Evolutionary conservation across 768 basidiomycete genomes (phyloP).

Genomic region (Lenzites betulinus): DNA sequence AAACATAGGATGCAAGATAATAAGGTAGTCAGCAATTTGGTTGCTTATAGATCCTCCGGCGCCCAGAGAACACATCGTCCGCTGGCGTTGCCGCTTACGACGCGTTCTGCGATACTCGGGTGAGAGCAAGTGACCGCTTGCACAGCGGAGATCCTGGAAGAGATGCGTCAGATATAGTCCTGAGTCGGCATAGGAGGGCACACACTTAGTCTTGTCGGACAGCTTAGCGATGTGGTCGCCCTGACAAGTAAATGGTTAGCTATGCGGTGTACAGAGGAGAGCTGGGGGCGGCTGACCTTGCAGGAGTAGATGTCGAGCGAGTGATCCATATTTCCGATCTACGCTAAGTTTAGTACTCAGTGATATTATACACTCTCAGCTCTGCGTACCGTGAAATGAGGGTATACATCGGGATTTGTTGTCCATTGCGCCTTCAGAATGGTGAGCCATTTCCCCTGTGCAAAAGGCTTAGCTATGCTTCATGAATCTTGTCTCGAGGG

Average conservation of each 20-base stretch:
- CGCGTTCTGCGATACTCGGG: slow-evolving; percentile 72
- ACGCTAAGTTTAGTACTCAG: neutral
- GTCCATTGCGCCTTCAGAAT: slow-evolving; percentile 78
- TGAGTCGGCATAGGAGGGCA: neutral
- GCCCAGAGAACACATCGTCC: slow-evolving; percentile 86
- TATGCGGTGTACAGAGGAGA: neutral
- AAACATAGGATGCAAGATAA: neutral
- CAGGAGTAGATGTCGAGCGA: slow-evolving; percentile 72
- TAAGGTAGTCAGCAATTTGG: neutral
- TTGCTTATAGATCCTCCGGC: slow-evolving; percentile 33
- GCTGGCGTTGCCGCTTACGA: slow-evolving; percentile 75
- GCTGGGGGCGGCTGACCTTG: slow-evolving; percentile 47
- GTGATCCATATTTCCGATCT: slow-evolving; percentile 83
- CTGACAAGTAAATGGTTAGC: slow-evolving; percentile 34
- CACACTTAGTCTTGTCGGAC: slow-evolving; percentile 57
- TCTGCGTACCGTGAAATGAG: slow-evolving; percentile 73
- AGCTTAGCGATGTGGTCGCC: slow-evolving; percentile 71
- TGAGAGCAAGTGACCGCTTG: slow-evolving; percentile 93
- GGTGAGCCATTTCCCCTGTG: slow-evolving; percentile 81
- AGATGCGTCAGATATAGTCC: neutral
- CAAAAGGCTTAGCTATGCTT: neutral
- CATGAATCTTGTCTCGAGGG: neutral
- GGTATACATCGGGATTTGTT: slow-evolving; percentile 75
- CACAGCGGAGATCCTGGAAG: slow-evolving; percentile 70
- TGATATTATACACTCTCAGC: neutral